Evolutionary conservation across 768 basidiomycete species (phyloP).

Genomic region (Leccinum uliginosum): DNA sequence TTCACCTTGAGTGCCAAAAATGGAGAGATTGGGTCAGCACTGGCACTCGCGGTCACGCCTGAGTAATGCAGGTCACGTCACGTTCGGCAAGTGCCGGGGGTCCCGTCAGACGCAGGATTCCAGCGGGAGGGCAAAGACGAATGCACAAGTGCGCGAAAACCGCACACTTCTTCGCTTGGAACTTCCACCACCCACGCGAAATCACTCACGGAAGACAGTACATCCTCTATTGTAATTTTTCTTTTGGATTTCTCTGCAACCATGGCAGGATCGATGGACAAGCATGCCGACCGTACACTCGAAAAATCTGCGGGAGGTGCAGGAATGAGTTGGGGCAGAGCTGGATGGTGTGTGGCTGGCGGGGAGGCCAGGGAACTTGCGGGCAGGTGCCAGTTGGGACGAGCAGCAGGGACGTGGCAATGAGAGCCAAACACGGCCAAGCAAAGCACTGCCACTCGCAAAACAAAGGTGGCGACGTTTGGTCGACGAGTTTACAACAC

Average conservation of each 20-base stretch:
- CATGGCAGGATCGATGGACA: not conserved
- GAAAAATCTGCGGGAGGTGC: not conserved
- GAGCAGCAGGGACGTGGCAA: conserved; percentile 13
- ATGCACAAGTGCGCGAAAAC: conserved; percentile 22
- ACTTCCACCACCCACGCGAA: conserved; percentile 28
- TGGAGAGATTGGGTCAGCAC: conserved; percentile 19
- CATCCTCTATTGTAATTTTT: conserved; percentile 3
- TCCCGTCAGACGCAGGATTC: conserved; percentile 21
- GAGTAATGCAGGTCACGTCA: conserved; percentile 20
- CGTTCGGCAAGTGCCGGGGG: conserved; percentile 23
- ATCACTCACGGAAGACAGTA: conserved; percentile 3
- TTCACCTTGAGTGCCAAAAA: conserved; percentile 19
- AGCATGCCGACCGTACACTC: not conserved
- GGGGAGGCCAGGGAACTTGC: conserved; percentile 18
- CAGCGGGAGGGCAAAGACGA: conserved; percentile 18
- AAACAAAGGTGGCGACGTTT: conserved; percentile 28
- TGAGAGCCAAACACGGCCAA: conserved; percentile 25
- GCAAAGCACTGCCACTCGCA: conserved; percentile 28
- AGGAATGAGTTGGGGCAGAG: not conserved
- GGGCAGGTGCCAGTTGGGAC: conserved; percentile 24
- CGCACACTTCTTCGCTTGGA: conserved; percentile 30
- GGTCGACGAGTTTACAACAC: conserved; percentile 17
- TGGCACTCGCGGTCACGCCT: conserved; percentile 7
- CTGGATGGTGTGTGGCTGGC: conserved; percentile 10
- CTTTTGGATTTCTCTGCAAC: conserved; percentile 2